Percentiles rank a stretch among this genome's conserved stretches.
These are phyloP conservation scores for Bothriochloa decipiens DNA, from an alignment of 176 grass and related monocot species.

Conservation along the genomic window DNA sequence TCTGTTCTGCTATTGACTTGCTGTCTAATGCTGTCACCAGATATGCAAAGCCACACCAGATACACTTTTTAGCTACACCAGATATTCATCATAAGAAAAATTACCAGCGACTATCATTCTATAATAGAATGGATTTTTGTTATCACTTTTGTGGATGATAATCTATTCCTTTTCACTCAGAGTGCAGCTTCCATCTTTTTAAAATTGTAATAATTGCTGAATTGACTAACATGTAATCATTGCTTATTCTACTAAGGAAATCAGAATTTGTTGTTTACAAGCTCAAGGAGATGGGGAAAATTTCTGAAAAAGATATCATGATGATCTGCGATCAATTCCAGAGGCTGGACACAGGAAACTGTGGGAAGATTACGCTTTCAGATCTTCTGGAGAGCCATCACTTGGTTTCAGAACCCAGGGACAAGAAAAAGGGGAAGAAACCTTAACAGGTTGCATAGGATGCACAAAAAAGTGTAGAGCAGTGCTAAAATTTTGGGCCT, in stretches of 20 bases:
- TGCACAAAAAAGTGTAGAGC: not conserved
- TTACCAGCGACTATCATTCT: not conserved
- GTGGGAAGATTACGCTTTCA: constrained; percentile 89
- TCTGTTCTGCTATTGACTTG: not conserved
- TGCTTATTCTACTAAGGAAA: constrained; percentile 61
- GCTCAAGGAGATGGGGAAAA: constrained; percentile 91
- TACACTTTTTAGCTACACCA: not conserved
- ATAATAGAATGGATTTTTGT: not conserved
- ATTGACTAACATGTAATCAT: constrained; percentile 14
- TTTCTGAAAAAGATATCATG: constrained; percentile 75
- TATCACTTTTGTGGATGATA: not conserved
- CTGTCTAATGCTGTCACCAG: not conserved
- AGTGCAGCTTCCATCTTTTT: not conserved
- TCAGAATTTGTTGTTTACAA: constrained; percentile 94
- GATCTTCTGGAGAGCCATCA: constrained; percentile 81
- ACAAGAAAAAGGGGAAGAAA: constrained; percentile 54
- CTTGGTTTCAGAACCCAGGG: constrained; percentile 31
- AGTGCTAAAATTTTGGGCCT: constrained; percentile 29
- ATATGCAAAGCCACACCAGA: not conserved
- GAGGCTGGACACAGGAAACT: constrained; percentile 70
- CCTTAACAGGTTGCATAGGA: constrained; percentile 1
- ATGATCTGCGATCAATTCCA: constrained; percentile 86
- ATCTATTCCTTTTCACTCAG: not conserved
- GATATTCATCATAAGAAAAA: not conserved
- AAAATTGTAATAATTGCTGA: not conserved